A percentile compares a stretch with the other conserved stretches of the same genome.
Evolutionary conservation across 805 yeast genomes (phyloP).

Genomic region (Sugiyamaella mastotermitis): DNA sequence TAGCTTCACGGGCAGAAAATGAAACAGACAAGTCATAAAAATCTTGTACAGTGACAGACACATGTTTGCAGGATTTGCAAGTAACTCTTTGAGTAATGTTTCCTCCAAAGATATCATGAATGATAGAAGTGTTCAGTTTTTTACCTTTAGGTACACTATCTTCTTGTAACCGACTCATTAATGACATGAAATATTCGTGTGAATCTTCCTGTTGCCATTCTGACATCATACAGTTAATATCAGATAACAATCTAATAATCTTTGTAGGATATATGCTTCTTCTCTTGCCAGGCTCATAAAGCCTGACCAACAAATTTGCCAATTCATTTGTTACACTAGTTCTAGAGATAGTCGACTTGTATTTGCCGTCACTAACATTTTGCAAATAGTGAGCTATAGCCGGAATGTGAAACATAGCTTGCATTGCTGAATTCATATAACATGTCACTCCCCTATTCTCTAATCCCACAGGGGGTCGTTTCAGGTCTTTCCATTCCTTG

Average conservation of each 20-base stretch:
- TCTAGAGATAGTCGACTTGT: constrained; percentile 23
- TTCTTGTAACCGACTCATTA: constrained; percentile 82
- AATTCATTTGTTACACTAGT: constrained; percentile 27
- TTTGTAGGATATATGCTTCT: constrained; percentile 60
- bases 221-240: constrained; percentile 92
- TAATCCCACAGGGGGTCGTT: constrained; percentile 57
- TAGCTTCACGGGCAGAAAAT: constrained; percentile 36
- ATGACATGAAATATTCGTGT: constrained; percentile 93
- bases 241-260: constrained; percentile 64
- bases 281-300: constrained; percentile 32
- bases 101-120: constrained; percentile 95
- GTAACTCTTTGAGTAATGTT: constrained; percentile 75
- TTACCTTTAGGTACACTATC: constrained; percentile 88
- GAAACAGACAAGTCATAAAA: constrained; percentile 88
- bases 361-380: constrained; percentile 54
- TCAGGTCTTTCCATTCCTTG: constrained; percentile 55
- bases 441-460: constrained; percentile 93
- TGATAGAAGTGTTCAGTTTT: constrained; percentile 70
- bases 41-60: constrained; percentile 85
- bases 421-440: constrained; percentile 93
- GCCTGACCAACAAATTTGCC: constrained; percentile 24
- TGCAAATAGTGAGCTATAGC: constrained; percentile 78
- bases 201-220: constrained; percentile 98
- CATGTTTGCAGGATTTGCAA: constrained; percentile 75
- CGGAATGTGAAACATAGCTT: constrained; percentile 84